Conservation (phyloP, 768 basidiomycete species). For the Hericium rajendrae region DNA sequence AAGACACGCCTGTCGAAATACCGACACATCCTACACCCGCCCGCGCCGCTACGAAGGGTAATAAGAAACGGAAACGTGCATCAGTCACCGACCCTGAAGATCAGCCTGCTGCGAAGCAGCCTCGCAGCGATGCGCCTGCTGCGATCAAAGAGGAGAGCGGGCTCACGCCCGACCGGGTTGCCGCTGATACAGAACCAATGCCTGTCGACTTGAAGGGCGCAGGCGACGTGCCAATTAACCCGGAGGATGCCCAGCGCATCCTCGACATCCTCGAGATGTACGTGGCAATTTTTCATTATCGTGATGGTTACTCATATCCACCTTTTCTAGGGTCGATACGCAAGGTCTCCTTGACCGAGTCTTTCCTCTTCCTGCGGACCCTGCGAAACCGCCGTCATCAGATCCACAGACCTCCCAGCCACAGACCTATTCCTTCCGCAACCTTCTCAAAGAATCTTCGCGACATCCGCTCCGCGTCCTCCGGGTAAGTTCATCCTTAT, state of each 20-base stretch:
- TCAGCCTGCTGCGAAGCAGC: conserved; percentile 40
- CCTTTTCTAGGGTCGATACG: conserved; percentile 47
- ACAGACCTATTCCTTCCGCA: conserved; percentile 39
- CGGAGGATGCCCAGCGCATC: conserved; percentile 39
- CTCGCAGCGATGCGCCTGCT: conserved; percentile 23
- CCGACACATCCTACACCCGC: conserved; percentile 11
- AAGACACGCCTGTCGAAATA: conserved; percentile 22
- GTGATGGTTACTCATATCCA: conserved; percentile 1
- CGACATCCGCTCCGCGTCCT: conserved; percentile 46
- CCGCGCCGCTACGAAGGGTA: conserved; percentile 21
- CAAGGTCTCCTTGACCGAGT: conserved; percentile 77
- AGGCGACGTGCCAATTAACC: conserved; percentile 38
- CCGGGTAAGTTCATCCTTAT: conserved; percentile 34
- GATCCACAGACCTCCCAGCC: conserved; percentile 18
- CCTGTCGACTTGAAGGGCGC: conserved; percentile 24
- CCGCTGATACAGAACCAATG: conserved; percentile 8
- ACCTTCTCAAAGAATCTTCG: conserved; percentile 44
- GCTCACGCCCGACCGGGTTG: conserved; percentile 13
- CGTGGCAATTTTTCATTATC: conserved; percentile 8
- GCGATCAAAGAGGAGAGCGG: conserved; percentile 25
- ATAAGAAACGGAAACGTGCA: conserved; percentile 64
- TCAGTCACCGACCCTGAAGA: conserved; percentile 37
- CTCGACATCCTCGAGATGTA: conserved; percentile 53
- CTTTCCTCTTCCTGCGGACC: conserved; percentile 43
- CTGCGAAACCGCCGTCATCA: conserved; percentile 29